phyloP scores from a whole-genome alignment of 441 rosid species.

The Pelargonium citronellum region DNA sequence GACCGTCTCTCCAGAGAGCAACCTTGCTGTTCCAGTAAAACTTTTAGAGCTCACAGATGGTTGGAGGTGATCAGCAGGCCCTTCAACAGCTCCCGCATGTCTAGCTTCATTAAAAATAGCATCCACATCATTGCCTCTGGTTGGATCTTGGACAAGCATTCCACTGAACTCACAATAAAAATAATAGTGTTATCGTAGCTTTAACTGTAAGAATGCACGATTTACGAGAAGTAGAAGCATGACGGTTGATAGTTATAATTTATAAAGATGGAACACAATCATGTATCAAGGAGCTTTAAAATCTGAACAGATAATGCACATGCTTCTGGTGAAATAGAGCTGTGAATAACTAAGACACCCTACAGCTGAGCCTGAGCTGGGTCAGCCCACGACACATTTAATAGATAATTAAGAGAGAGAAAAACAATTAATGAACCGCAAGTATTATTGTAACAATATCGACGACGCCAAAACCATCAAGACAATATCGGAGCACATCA shows the following conservation, averaged over 20 bases:
- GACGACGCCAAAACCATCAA: background rate
- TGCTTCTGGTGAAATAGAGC: background rate
- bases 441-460: background rate
- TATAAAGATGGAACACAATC: background rate
- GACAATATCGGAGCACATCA: background rate
- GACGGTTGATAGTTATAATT: background rate
- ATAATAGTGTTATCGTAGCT: background rate
- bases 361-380: background rate
- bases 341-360: background rate
- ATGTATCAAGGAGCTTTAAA: background rate
- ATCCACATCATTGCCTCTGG: slow-evolving; percentile 76
- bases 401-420: background rate
- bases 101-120: slow-evolving; percentile 85
- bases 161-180: slow-evolving; percentile 45
- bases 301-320: background rate
- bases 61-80: slow-evolving; percentile 50
- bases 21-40: slow-evolving; percentile 81
- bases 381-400: background rate
- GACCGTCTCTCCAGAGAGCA: slow-evolving; percentile 72
- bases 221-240: background rate
- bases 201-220: background rate
- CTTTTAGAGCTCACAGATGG: slow-evolving; percentile 77
- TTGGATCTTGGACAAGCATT: slow-evolving; percentile 93
- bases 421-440: background rate
- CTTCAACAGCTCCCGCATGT: slow-evolving; percentile 87